Percentiles rank a stretch among this genome's conserved stretches.
Conservation (phyloP, 495 filamentous ascomycete genomes). For the Neurospora tetrasperma region DNA sequence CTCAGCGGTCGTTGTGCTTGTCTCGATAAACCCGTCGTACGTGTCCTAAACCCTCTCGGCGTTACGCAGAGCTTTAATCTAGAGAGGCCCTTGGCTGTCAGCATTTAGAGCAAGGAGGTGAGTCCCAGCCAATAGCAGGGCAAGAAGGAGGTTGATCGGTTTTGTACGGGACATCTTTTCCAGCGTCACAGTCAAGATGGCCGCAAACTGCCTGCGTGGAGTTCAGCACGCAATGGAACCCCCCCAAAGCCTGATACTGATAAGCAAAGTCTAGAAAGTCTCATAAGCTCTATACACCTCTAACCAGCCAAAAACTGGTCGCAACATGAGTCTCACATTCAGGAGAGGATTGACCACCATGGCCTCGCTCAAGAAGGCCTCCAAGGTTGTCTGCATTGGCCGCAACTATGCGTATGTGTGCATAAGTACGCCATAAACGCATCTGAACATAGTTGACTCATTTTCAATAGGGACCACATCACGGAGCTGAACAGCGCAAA, state of each 20-base stretch:
- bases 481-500: conserved; percentile 76
- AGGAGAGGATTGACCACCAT: conserved; percentile 41
- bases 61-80: neutral
- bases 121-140: neutral
- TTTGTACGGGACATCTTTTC: neutral
- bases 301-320: neutral
- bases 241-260: neutral
- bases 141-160: neutral
- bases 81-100: neutral
- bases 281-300: neutral
- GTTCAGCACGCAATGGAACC: neutral
- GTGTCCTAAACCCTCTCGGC: neutral
- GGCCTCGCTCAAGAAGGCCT: conserved; percentile 56
- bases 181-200: neutral
- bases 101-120: neutral
- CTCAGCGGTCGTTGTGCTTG: neutral
- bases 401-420: conserved; percentile 85
- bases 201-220: neutral
- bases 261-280: neutral
- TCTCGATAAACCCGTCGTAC: neutral
- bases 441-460: conserved; percentile 11
- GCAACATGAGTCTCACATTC: conserved; percentile 15
- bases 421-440: conserved; percentile 1
- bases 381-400: conserved; percentile 94
- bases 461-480: conserved; percentile 68